Conservation (phyloP, 208 protist species). For the Novymonas esmeraldas region DNA sequence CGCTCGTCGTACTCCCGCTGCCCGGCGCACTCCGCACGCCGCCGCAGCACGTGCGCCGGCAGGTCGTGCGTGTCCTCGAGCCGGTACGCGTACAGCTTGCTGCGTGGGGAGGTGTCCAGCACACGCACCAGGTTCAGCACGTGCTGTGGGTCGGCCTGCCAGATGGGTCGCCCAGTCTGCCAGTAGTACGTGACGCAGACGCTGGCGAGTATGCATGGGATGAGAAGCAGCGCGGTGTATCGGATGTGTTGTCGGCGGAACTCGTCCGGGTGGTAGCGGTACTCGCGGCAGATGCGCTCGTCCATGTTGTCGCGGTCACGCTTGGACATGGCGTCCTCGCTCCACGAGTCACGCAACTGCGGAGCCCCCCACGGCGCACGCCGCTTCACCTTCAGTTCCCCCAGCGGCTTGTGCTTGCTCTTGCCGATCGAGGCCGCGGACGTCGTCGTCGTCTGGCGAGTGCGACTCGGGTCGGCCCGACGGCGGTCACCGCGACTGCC, state of each 20-base stretch:
- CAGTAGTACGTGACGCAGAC: conserved; percentile 56
- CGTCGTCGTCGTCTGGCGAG: background rate
- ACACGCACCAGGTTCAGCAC: conserved; percentile 69
- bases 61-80: conserved; percentile 57
- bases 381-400: conserved; percentile 49
- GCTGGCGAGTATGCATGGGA: conserved; percentile 52
- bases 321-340: conserved; percentile 83
- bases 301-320: conserved; percentile 73
- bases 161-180: conserved; percentile 54
- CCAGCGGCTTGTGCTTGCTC: conserved; percentile 7
- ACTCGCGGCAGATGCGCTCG: conserved; percentile 81
- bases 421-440: conserved; percentile 9
- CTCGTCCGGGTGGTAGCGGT: conserved; percentile 88
- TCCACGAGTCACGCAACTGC: conserved; percentile 87
- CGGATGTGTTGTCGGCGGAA: conserved; percentile 60
- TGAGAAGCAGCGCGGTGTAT: conserved; percentile 44
- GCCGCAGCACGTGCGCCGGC: conserved; percentile 55
- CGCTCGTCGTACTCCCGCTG: conserved; percentile 39
- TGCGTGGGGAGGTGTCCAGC: conserved; percentile 76
- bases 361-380: conserved; percentile 78
- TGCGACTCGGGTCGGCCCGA: background rate
- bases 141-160: conserved; percentile 73
- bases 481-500: background rate
- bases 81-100: conserved; percentile 61
- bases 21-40: conserved; percentile 39